phyloP scores from a whole-genome alignment of 148 eudicot genomes.

The Hydrangea macrophylla region DNA sequence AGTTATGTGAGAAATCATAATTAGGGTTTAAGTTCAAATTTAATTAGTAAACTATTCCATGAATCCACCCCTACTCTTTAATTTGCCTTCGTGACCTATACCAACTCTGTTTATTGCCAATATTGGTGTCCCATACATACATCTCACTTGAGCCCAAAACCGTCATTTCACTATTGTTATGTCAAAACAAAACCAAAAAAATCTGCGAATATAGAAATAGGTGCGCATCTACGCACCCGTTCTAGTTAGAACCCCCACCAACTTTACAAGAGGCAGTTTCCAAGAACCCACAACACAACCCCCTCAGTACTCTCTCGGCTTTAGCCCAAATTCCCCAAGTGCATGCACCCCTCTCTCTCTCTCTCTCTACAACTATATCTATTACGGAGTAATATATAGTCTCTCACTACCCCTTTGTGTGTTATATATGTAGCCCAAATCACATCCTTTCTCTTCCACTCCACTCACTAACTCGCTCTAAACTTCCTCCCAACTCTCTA shows the following conservation, averaged over 20 bases:
- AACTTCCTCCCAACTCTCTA: background rate
- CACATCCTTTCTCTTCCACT: background rate
- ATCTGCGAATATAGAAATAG: conserved; percentile 18
- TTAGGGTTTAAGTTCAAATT: background rate
- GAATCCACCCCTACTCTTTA: conserved; percentile 11
- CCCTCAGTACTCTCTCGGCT: too few relatives aligned
- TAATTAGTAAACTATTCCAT: background rate
- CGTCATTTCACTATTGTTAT: conserved; percentile 7
- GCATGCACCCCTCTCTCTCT: conserved; percentile 23
- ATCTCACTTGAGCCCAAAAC: background rate
- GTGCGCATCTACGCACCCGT: conserved; percentile 25
- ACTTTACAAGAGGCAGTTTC: conserved; percentile 45
- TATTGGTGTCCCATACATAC: too few relatives aligned
- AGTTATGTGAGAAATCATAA: too few relatives aligned
- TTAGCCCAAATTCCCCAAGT: conserved; percentile 1
- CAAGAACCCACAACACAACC: conserved; percentile 29
- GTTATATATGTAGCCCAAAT: background rate
- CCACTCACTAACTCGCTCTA: background rate
- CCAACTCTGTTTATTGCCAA: too few relatives aligned
- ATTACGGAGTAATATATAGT: background rate
- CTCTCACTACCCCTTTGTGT: too few relatives aligned
- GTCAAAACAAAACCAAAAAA: conserved; percentile 16
- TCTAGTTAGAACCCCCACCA: conserved; percentile 26
- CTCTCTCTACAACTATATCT: too few relatives aligned
- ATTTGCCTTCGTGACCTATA: background rate